Base-by-base conservation (phyloP, 306 rosid species). In the Quercus gilva region DNA sequence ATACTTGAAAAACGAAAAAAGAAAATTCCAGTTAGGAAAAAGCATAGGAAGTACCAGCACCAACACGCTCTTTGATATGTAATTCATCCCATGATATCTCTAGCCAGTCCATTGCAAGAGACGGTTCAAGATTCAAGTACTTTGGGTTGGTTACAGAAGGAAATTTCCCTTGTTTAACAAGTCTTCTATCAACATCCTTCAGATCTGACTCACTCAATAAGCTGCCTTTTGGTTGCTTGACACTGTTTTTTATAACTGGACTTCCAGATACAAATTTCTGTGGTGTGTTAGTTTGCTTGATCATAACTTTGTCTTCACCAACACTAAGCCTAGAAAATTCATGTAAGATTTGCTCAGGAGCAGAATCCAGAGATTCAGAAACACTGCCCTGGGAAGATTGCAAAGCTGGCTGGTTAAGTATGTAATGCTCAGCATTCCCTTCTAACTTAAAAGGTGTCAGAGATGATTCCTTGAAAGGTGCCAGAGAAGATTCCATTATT, bases 101-200 rank as follows among this genome's bases (percentile, higher is more conserved):
- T 81, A 95, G 94, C 99, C 99, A 95, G 79, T 95, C 98, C 98
- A 93, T 93, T 84, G 99, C 96, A 67, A 95, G 97, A 78, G 98
- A 91, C 15, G 99, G 99, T 83, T 95, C 98, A 68, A 95, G 91
- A 82, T 75, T 88, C 80, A 93, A 69, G 76, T 93, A 95, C 80
- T 84, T 84, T 21, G 93, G 96, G 84, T 89, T 74, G 56, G 73
- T 86, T 73, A 75, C 78, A 59, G 86, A 79, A 45, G 89, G 70
- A 74, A 86, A 80, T 73, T 51, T 80, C 21, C 82, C 86, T 43
- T 55, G 84, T 78, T 76, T 87, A 79, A 78, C 94, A 76, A 76
- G 71, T 81, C 61, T 79, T 43, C 74, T 81, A 69, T 78, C 87
- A 68, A 80, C 78, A 76, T 81, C 86, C 74, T 89, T 80, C 61